phyloP scores from a whole-genome alignment of 495 filamentous ascomycete species.

The Delitschia confertaspora region DNA sequence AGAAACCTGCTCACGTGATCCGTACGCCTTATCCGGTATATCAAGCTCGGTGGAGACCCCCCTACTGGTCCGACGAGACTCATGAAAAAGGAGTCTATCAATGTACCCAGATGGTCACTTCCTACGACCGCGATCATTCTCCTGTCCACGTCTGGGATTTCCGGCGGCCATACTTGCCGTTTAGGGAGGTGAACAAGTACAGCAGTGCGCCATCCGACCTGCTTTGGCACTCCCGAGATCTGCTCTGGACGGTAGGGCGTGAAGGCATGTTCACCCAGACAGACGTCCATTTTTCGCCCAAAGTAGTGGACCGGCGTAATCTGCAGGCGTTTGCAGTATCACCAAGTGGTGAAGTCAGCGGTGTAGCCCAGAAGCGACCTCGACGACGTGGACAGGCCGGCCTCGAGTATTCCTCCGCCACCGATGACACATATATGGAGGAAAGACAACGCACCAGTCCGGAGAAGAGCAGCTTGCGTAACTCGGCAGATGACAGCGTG shows the following conservation, averaged over 20 bases:
- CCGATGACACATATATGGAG: constrained; percentile 20
- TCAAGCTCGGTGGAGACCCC: constrained; percentile 78
- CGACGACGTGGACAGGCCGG: constrained; percentile 35
- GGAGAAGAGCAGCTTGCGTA: constrained; percentile 32
- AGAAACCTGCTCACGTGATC: constrained; percentile 59
- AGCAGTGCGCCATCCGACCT: constrained; percentile 62
- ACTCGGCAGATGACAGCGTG: constrained; percentile 38
- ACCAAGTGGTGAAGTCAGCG: constrained; percentile 48
- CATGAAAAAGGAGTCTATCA: constrained; percentile 56
- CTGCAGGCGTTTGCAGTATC: constrained; percentile 57
- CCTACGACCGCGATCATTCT: constrained; percentile 57
- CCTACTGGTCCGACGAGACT: constrained; percentile 60
- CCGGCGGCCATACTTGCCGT: constrained; percentile 75
- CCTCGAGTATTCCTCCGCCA: constrained; percentile 31
- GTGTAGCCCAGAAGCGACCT: constrained; percentile 44
- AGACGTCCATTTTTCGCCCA: constrained; percentile 72
- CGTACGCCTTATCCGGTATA: constrained; percentile 60
- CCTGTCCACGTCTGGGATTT: constrained; percentile 88
- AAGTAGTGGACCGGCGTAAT: constrained; percentile 64
- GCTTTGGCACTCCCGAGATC: constrained; percentile 82
- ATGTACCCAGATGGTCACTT: constrained; percentile 59
- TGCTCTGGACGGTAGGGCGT: constrained; percentile 83
- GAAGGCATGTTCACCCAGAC: constrained; percentile 80
- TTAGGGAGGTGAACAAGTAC: constrained; percentile 72
- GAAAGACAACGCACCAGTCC: constrained; percentile 29